Base-by-base conservation (phyloP, 164 flowering plant species). In the Hamamelis virginiana region DNA sequence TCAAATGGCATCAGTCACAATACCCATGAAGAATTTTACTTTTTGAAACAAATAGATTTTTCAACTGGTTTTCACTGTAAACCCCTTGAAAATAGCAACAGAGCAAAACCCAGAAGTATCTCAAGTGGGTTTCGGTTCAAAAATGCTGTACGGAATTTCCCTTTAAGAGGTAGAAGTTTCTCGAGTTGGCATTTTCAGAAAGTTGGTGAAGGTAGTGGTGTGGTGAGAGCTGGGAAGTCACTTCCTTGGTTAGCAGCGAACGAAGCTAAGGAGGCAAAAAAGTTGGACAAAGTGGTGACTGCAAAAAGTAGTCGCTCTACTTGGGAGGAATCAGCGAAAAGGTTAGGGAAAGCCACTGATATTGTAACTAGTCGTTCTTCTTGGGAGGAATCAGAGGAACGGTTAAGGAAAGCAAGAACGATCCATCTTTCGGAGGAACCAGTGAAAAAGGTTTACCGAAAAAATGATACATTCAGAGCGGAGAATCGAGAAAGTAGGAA, bases 161-260 rank as follows among this genome's bases (percentile, higher is more conserved):
- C 41, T 67, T 60, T 59, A 8, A 73, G 64, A 50, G 58, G 45
- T 66, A 81, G 88, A 62, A 55, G 71, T 59, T 84, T 82, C 71
- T 87, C 88, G 1, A 82, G 74, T 76, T 81, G 59, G 23, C 64
- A 59, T 76, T 55, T 66, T 14, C 70, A 9, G 75, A 76, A 72
- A 22, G 64, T 28, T 56, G 74, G n/a, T 41, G 77, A 50, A 48
- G 74, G 67, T 27, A 62, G 74, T 27, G 60, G 65, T 65, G 76
- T 43, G 33, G 67, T 2, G 5, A 70, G 76, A 58, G 21, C 56
- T 13, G 72, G 75, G 15, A 80, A 74, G 46, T 16, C 77, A 26
- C 84, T 87, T 58, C 89, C 94, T 57, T 89, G 96, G 96, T 81
- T 87, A 53, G 82, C 77, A 21, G 66, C 80, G 16, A 56, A 80